phyloP scores from a whole-genome alignment of 352 stramenopile genomes.

The Globisporangium iwayamae region DNA sequence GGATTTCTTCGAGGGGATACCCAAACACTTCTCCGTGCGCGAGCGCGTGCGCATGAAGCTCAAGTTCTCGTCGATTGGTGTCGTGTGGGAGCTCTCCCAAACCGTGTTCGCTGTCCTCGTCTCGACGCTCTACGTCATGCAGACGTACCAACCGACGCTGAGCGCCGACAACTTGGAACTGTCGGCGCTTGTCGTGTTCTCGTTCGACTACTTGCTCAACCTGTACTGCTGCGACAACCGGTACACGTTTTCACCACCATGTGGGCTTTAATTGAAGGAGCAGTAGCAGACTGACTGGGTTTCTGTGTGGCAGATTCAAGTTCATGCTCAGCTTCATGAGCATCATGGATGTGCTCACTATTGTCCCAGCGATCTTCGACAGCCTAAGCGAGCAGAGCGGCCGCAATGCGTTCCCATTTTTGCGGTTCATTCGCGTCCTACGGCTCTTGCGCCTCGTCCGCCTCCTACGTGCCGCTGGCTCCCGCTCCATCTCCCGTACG shows the following conservation, averaged over 20 bases:
- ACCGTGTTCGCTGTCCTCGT: constrained; percentile 50
- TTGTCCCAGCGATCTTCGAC: constrained; percentile 48
- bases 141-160: constrained; percentile 38
- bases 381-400: constrained; percentile 17
- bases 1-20: constrained; percentile 48
- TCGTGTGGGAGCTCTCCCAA: constrained; percentile 58
- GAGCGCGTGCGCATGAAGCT: constrained; percentile 59
- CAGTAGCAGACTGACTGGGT: not conserved
- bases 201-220: constrained; percentile 53
- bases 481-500: constrained; percentile 35
- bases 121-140: constrained; percentile 44
- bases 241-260: no score
- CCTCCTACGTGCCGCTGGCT: constrained; percentile 42
- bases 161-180: constrained; percentile 32
- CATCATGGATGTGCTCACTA: constrained; percentile 59
- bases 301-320: constrained; percentile 10
- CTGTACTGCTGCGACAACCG: constrained; percentile 63
- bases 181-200: constrained; percentile 40
- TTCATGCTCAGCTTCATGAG: constrained; percentile 53
- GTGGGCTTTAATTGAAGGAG: no score
- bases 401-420: constrained; percentile 35
- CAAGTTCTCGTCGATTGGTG: constrained; percentile 44
- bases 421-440: constrained; percentile 61
- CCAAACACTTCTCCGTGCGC: constrained; percentile 44
- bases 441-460: constrained; percentile 51